A percentile compares a stretch with the other conserved stretches of the same genome.
Evolutionary conservation across 1,284 basidiomycete species (phyloP).

Genomic region (Mycena citricolor): DNA sequence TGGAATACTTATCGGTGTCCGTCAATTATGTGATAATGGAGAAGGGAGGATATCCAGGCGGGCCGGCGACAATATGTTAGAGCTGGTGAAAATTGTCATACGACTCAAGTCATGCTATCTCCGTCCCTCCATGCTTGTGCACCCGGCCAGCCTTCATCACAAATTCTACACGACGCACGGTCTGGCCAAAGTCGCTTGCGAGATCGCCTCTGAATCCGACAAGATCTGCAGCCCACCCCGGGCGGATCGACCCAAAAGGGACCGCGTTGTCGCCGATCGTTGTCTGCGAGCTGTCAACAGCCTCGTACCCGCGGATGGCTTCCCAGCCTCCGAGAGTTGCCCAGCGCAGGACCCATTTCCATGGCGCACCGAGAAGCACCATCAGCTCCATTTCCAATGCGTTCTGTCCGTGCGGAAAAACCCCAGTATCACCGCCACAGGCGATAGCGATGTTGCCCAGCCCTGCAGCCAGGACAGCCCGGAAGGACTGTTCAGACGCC

Average conservation of each 20-base stretch:
- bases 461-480: constrained; percentile 40
- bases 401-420: constrained; percentile 63
- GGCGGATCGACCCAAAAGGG: constrained; percentile 52
- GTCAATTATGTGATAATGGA: too few relatives aligned
- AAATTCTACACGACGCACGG: constrained; percentile 48
- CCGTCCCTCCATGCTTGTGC: constrained; percentile 42
- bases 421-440: constrained; percentile 64
- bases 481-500: constrained; percentile 41
- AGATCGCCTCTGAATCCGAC: constrained; percentile 51
- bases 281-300: constrained; percentile 38
- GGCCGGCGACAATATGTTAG: too few relatives aligned
- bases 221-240: constrained; percentile 61
- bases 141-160: constrained; percentile 61
- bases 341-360: constrained; percentile 56
- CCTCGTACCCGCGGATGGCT: constrained; percentile 41
- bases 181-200: constrained; percentile 46
- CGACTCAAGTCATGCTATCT: constrained; percentile 4
- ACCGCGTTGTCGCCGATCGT: constrained; percentile 51
- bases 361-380: constrained; percentile 54
- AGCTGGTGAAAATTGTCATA: too few relatives aligned
- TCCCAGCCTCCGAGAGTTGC: constrained; percentile 61
- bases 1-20: too few relatives aligned
- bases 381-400: constrained; percentile 62
- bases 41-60: too few relatives aligned
- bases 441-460: constrained; percentile 45